Evolutionary conservation across 2,329 filamentous ascomycete genomes (phyloP), one percentile per base, ranked within the genome.

Genomic region (Sordariomycetes sp.): DNA sequence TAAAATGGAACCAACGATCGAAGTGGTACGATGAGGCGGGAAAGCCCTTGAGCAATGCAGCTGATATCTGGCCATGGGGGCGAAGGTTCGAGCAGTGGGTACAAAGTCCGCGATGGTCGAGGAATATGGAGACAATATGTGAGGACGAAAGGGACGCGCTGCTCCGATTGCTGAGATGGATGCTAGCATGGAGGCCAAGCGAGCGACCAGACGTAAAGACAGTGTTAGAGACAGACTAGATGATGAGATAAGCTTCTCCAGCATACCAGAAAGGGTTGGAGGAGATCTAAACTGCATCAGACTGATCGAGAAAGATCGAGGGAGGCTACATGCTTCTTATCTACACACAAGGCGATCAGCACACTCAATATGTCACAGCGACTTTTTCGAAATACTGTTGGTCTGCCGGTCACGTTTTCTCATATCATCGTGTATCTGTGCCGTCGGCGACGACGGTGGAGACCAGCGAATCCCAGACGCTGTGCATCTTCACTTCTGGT

Each of bases 1-100:
- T 27, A 4, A 48, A 35, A 27, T 54, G 51, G 49, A 41, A 51
- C 21, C 4, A 40, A 21, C 38, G 38, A 16, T 6, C 21, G 3
- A 31, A 37, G n/a, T 42, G 36, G 35, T 40, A 28, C 20, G 38
- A 40, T 12, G 35, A 40, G 15, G 31, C 18, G 11, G 38, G 42
- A 9, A 39, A 21, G 5, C 26, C 41, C 3, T 21, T 45, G n/a
- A 41, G 39, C 16, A 34, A 34, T 6, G 24, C 24, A 26, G 21
- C 15, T 31, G 39, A 43, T 24, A 32, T 43, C 6, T 46, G 35
- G 38, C 19, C 37, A 18, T 46, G 39, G 39, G 36, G 42, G 8
- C 32, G 37, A 28, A 32, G 39, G 20, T 45, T 46, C 21, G 37
- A 44, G 32, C 20, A 44, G 26, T 43, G 39, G 40, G 35, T 44